Evolutionary conservation across 192 early-diverging fungal species (phyloP), one percentile per base, ranked within the genome.

Genomic region (Mortierella alpina): DNA sequence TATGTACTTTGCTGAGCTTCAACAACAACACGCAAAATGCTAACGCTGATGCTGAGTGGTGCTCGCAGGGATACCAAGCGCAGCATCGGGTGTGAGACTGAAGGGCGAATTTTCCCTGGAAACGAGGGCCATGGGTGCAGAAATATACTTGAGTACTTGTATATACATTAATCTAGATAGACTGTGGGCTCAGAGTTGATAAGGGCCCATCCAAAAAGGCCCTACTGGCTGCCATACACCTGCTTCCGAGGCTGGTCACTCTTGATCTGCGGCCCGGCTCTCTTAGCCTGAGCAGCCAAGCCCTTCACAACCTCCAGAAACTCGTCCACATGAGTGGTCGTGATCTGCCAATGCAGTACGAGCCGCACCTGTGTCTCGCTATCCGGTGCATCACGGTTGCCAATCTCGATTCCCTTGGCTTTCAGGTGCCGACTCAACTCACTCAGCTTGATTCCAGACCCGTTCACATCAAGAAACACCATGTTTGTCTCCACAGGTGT

Each of bases 401-500:
- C 83, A 18, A 92, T 54, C 63, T 84, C 84, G 23, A 82, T 60
- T 4, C 78, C 68, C 23, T 52, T 75, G 1, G 44, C 18, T 12
- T 72, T 65, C 47, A 79, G 64, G 13, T 51, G 41, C 13, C 56
- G 14, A n/a, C 76, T 79, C 49, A 79, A 41, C 8, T 71, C 76
- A 12, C 76, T 66, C 49, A 79, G 22, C 13, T 46, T 49, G 23
- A 79, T 63, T 4, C 76, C 76, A 2, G 76, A 71, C 20, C 76
- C 69, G 1, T 63, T 62, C 42, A 79, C 39, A 61, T 95, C 89
- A 9, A 96, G 73, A 68, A 92, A 91, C 13, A 97, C 89, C 93
- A 97, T 97, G 82, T 96, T 98, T 15, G 95, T 97, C 45, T 96
- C 90, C 0, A 89, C 86, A 39, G 90, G 91, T 6, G 89, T 70